Percentiles rank a stretch among this genome's conserved stretches.
Conservation (phyloP, 1,284 basidiomycete genomes). For the Ustilago loliicola region DNA sequence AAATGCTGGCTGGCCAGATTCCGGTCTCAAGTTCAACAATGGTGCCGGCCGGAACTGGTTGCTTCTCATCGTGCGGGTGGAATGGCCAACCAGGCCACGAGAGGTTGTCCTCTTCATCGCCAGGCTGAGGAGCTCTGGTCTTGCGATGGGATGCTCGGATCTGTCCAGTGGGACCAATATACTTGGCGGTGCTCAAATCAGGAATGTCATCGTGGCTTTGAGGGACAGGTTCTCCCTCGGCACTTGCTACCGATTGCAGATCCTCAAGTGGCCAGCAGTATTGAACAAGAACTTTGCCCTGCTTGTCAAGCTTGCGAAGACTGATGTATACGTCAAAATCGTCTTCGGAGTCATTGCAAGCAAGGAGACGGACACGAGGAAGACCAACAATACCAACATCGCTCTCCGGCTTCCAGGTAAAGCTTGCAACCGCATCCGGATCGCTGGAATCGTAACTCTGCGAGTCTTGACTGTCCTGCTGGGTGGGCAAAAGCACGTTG, state of each 20-base stretch:
- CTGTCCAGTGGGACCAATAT: conserved; percentile 10
- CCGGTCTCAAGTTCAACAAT: conserved; percentile 11
- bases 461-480: not conserved
- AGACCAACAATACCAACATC: conserved; percentile 3
- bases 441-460: conserved; percentile 15
- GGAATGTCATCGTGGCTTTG: too few relatives aligned
- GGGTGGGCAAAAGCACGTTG: not conserved
- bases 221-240: conserved; percentile 12
- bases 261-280: conserved; percentile 12
- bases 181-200: conserved; percentile 9
- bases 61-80: conserved; percentile 16
- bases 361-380: conserved; percentile 4
- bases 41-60: conserved; percentile 1
- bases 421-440: not conserved
- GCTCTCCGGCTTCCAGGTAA: conserved; percentile 7
- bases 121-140: too few relatives aligned
- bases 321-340: conserved; percentile 18
- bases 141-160: conserved; percentile 15
- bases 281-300: conserved; percentile 15
- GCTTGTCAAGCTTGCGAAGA: conserved; percentile 18
- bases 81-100: conserved; percentile 14
- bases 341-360: conserved; percentile 7
- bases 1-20: conserved; percentile 13
- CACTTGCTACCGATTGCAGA: conserved; percentile 3
- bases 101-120: conserved; percentile 8